Evolutionary conservation across 1,284 basidiomycete genomes (phyloP).

Genomic region (Xerocomus amazonicus): DNA sequence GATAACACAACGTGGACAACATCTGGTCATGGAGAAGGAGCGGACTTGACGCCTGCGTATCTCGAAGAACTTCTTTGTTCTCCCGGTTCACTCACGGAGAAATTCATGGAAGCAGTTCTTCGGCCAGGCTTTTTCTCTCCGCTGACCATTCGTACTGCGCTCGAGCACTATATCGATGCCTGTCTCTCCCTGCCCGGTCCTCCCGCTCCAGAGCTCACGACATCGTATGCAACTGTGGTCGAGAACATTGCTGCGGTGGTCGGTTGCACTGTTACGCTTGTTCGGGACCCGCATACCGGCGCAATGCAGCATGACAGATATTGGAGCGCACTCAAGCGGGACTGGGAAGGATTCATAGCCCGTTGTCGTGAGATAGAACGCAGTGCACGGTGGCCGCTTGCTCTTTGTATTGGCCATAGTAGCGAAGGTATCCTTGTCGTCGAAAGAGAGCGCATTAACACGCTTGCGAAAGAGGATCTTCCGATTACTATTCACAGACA

Average conservation of each 20-base stretch:
- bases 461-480: constrained; percentile 62
- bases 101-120: constrained; percentile 80
- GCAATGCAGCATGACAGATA: constrained; percentile 75
- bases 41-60: constrained; percentile 79
- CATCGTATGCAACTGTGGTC: constrained; percentile 62
- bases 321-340: constrained; percentile 79
- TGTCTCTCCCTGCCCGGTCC: constrained; percentile 64
- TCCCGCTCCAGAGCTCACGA: constrained; percentile 47
- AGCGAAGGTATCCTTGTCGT: constrained; percentile 58
- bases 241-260: constrained; percentile 83
- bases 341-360: constrained; percentile 92
- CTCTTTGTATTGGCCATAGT: constrained; percentile 52
- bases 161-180: constrained; percentile 76
- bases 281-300: constrained; percentile 74
- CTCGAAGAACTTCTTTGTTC: constrained; percentile 78
- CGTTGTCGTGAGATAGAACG: constrained; percentile 84
- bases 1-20: constrained; percentile 46
- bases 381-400: constrained; percentile 79
- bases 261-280: constrained; percentile 75
- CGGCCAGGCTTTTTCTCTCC: constrained; percentile 85
- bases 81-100: constrained; percentile 70
- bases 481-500: constrained; percentile 55
- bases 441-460: constrained; percentile 74
- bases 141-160: constrained; percentile 72
- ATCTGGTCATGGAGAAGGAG: constrained; percentile 57